phyloP scores from a whole-genome alignment of 1,139 yeast species.

The Suhomyces ambrosiae region DNA sequence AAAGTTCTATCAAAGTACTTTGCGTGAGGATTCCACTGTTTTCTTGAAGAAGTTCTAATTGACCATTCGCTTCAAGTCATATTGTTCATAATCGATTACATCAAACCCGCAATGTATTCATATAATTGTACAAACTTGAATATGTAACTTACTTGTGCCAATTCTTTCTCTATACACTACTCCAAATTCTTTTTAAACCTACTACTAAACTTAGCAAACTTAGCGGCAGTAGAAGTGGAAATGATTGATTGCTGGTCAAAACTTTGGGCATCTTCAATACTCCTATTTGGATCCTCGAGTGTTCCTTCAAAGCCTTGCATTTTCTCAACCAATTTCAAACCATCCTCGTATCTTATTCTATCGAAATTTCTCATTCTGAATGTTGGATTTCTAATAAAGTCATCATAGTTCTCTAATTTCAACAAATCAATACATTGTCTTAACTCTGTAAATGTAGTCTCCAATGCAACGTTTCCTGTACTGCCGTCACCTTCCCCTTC shows the following conservation, averaged over 20 bases:
- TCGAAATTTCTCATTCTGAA: slow-evolving; percentile 47
- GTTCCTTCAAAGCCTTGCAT: slow-evolving; percentile 26
- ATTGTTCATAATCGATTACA: too few relatives aligned
- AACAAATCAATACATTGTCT: slow-evolving; percentile 49
- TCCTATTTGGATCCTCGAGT: slow-evolving; percentile 8
- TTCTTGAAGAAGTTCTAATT: too few relatives aligned
- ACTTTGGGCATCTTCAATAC: slow-evolving; percentile 23
- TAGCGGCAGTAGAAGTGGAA: slow-evolving; percentile 37
- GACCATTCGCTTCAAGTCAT: too few relatives aligned
- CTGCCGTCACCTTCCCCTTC: slow-evolving; percentile 24
- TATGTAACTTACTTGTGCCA: too few relatives aligned
- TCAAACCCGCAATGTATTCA: too few relatives aligned
- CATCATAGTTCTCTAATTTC: slow-evolving; percentile 42
- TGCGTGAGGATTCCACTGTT: too few relatives aligned
- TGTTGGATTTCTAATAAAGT: slow-evolving; percentile 40
- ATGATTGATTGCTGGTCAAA: slow-evolving; percentile 28
- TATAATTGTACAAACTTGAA: too few relatives aligned
- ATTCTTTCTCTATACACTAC: slow-evolving; percentile 2
- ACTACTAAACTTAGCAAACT: slow-evolving; percentile 46
- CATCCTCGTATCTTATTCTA: slow-evolving; percentile 46
- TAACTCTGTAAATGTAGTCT: slow-evolving; percentile 48
- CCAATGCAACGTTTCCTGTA: slow-evolving; percentile 36
- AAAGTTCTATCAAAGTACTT: too few relatives aligned
- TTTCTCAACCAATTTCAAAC: slow-evolving; percentile 39
- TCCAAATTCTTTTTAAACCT: slow-evolving; percentile 29